Percentiles rank a stretch among this genome's conserved stretches.
phyloP scores from a whole-genome alignment of 352 stramenopile genomes.

The Phytophthora quininea region DNA sequence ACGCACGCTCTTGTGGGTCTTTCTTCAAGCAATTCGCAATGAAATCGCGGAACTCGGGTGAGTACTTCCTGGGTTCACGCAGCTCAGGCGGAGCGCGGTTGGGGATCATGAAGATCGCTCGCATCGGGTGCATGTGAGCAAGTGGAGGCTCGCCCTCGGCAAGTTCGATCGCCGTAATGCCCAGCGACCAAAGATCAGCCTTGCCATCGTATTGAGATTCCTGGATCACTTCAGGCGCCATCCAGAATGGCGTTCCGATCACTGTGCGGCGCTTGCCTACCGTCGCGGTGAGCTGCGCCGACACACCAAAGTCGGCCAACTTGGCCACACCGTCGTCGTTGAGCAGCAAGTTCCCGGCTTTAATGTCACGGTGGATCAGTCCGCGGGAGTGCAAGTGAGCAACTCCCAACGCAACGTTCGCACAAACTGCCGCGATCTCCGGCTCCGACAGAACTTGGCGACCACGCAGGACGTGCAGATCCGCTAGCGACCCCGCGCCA shows the following conservation, averaged over 20 bases:
- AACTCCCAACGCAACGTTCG: slow-evolving; percentile 72
- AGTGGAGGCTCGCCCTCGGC: slow-evolving; percentile 86
- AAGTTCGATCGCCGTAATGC: slow-evolving; percentile 92
- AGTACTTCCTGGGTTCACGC: slow-evolving; percentile 45
- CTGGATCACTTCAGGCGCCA: slow-evolving; percentile 92
- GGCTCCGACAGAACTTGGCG: slow-evolving; percentile 54
- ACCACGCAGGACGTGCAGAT: slow-evolving; percentile 71
- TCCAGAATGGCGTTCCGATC: slow-evolving; percentile 92
- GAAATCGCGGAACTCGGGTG: slow-evolving; percentile 63
- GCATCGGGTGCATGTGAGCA: slow-evolving; percentile 88
- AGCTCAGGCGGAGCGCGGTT: slow-evolving; percentile 67
- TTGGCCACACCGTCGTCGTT: slow-evolving; percentile 72
- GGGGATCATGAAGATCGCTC: slow-evolving; percentile 82
- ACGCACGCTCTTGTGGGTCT: slow-evolving; percentile 53
- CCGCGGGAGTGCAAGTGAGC: slow-evolving; percentile 79
- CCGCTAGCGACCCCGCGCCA: slow-evolving; percentile 81
- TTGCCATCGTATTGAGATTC: slow-evolving; percentile 87
- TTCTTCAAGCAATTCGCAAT: slow-evolving; percentile 72
- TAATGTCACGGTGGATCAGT: slow-evolving; percentile 90
- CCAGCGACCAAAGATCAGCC: slow-evolving; percentile 83
- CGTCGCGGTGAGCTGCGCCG: slow-evolving; percentile 89
- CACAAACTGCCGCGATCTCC: slow-evolving; percentile 77
- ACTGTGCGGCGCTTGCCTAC: slow-evolving; percentile 92
- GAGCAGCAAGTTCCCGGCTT: slow-evolving; percentile 88
- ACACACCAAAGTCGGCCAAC: slow-evolving; percentile 91